Base-by-base conservation (phyloP, 352 stramenopile species). In the Blastocystis sp. region DNA sequence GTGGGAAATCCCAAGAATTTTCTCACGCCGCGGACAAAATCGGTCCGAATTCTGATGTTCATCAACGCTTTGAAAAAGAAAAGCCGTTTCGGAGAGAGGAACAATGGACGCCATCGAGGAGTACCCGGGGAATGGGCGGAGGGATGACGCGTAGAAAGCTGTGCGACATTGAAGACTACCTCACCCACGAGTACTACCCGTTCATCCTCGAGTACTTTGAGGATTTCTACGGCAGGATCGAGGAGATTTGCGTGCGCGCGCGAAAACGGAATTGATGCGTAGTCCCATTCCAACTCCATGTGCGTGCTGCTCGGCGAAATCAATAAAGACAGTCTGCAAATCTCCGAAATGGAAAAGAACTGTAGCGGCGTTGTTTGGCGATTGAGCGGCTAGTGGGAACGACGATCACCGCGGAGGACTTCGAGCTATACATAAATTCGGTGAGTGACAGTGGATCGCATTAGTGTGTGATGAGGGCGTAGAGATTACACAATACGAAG, bases 201-300 rank as follows among this genome's bases (percentile, higher is more conserved):
- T 84, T 84, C 38, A 84, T 84, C 28, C 74, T 84, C 43, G 74
- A 84, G 48, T 52, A 84, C 28, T 59, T 84, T 63, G 17, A 17
- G 14, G 61, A 84, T 28, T 64, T 84, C n/a, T 84, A 84, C 42
- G 57, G 66, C 38, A 61, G 45, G 48, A 84, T 84, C 11, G 34
- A 84, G 42, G 52, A 21, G 24, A 84, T 84, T 54, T 84, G 52
- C n/a, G 74, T 84, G 43, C 3, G 64, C 19, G 38, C 21, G 64
- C 14, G 24, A 71, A 52, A 21, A 24, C 3, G 3, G 24, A 9
- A 38, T 42, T 71, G 21, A 52, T 24, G 3, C 24, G 28, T 69
- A 84, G 74, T 69, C 74, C 4, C 21, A 68, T 45, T 84, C 74
- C 24, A 84, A 84, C 60, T 40, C 21, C 48, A 54, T 84, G n/a